These are phyloP conservation scores for Alternaria arborescens DNA, from an alignment of 2,329 filamentous ascomycete genomes.

Conservation along the genomic window DNA sequence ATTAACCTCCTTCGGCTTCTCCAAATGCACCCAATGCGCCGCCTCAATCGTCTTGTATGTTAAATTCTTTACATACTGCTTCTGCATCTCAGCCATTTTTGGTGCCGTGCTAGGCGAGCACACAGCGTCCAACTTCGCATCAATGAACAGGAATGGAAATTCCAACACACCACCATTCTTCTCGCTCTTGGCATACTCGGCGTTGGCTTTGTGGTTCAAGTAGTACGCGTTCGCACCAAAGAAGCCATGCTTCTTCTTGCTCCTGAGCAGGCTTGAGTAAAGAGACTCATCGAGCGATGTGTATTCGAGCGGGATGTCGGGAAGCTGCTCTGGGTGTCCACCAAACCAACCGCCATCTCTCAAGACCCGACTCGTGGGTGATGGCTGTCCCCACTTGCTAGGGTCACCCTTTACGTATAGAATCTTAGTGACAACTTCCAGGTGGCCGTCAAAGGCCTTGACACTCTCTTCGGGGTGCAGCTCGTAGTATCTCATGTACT, in stretches of 20 bases:
- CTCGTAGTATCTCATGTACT: constrained; percentile 48
- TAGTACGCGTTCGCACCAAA: constrained; percentile 55
- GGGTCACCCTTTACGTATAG: constrained; percentile 37
- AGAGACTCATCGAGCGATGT: constrained; percentile 41
- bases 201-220: constrained; percentile 55
- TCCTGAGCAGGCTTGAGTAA: constrained; percentile 39
- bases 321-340: constrained; percentile 35
- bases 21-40: constrained; percentile 39
- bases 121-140: constrained; percentile 50
- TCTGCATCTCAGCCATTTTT: constrained; percentile 48
- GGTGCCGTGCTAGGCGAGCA: constrained; percentile 46
- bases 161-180: constrained; percentile 46
- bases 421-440: constrained; percentile 35
- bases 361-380: constrained; percentile 21
- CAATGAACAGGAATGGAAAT: constrained; percentile 52
- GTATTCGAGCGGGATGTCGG: constrained; percentile 42
- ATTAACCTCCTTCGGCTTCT: constrained; percentile 38
- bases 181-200: constrained; percentile 52
- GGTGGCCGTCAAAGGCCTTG: constrained; percentile 31
- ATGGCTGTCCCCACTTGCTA: constrained; percentile 34
- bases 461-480: constrained; percentile 23
- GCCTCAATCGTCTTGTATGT: constrained; percentile 56
- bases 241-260: constrained; percentile 54
- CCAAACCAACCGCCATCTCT: constrained; percentile 46
- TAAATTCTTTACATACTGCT: constrained; percentile 49